Base-by-base conservation (phyloP, 2,329 filamentous ascomycete species). In the Salinomyces thailandicus region DNA sequence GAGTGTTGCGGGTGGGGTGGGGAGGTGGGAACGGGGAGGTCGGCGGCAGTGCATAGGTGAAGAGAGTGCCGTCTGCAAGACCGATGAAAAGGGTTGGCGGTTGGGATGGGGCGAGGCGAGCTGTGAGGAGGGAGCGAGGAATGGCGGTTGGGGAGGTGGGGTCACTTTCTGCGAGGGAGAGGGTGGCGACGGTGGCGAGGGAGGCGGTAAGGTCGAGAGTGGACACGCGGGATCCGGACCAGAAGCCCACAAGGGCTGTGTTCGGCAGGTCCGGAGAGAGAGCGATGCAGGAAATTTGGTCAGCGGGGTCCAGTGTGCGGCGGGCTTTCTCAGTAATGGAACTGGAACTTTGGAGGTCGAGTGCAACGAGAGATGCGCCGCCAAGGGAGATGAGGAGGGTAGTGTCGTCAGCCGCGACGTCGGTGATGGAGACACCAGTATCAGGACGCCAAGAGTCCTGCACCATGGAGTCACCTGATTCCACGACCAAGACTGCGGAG, bases 1-100 rank as follows among this genome's bases (percentile, higher is more conserved):
- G 79, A 49, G 78, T 86, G 56, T 87, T 94, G 44, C 80, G 77
- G 1, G 76, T 72, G 0, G 77, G 35, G 26, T 7, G 20, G 7
- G 7, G 20, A 7, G 20, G 20, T 6, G 20, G 79, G 2, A 96
- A 63, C 0, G 73, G 64, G 0, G 62, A 50, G 0, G 66, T 60
- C 19, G 83, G 72, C 1, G 66, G 60, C 22, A 94, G 71, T 19
- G 77, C 74, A 54, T 87, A 96, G 0, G 82, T 91, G 34, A 93
- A 72, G 1, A 98, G 82, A 43, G 82, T 85, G 3, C 91, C 91
- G 59, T 96, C 89, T 32, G 93, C 85, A 73, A 95, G 82, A 9
- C 89, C 83, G 19, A 94, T 73, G 43, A 98, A 82, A 0, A 98
- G 68, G 0, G 83, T 94, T 0, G 85, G 81, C 5, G 70, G 67